These are phyloP conservation scores for Xylaria sp. DNA, from an alignment of 2,329 filamentous ascomycete species.

Conservation along the genomic window DNA sequence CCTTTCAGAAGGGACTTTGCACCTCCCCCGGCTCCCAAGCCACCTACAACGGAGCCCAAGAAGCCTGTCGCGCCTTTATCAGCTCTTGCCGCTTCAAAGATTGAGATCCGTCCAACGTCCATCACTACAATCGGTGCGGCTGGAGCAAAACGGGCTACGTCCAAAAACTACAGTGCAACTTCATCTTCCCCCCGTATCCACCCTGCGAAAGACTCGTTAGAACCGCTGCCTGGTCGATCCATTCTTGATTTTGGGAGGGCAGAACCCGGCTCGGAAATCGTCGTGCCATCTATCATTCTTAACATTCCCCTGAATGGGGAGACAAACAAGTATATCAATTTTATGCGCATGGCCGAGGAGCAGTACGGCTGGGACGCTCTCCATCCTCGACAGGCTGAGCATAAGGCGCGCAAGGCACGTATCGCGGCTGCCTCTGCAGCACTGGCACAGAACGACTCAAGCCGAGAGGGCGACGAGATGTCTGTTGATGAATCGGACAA, in stretches of 20 bases:
- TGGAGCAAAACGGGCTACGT: conserved; percentile 37
- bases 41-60: conserved; percentile 44
- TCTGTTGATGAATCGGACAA: conserved; percentile 75
- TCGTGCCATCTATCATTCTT: conserved; percentile 79
- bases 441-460: conserved; percentile 75
- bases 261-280: conserved; percentile 62
- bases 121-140: conserved; percentile 43
- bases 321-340: conserved; percentile 92
- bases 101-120: conserved; percentile 43
- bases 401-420: conserved; percentile 83
- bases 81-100: conserved; percentile 36
- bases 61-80: conserved; percentile 45
- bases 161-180: conserved; percentile 46
- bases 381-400: conserved; percentile 87
- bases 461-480: conserved; percentile 79
- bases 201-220: conserved; percentile 53
- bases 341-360: conserved; percentile 90
- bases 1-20: conserved; percentile 46
- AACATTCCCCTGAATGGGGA: conserved; percentile 81
- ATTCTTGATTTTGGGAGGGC: conserved; percentile 67
- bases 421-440: conserved; percentile 89
- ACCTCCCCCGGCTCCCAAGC: conserved; percentile 42
- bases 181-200: conserved; percentile 58
- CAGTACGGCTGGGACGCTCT: conserved; percentile 93
- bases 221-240: conserved; percentile 54